phyloP scores from a whole-genome alignment of 306 rosid species.

The Castanea mollissima region DNA sequence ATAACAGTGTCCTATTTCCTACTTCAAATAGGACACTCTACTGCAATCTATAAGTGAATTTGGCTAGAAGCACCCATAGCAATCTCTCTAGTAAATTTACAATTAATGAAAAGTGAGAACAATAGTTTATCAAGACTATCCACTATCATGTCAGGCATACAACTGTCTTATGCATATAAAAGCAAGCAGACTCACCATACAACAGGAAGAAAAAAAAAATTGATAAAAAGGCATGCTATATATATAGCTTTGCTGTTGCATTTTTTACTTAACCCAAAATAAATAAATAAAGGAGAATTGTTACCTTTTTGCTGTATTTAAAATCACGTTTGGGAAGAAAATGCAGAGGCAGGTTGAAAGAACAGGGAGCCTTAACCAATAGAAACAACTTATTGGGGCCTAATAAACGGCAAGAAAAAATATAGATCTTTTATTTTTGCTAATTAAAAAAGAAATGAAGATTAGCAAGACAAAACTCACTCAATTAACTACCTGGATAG shows the following conservation, averaged over 20 bases:
- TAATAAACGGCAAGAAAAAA: constrained; percentile 21
- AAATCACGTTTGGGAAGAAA: constrained; percentile 93
- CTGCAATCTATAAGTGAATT: neutral
- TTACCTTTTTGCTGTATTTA: constrained; percentile 70
- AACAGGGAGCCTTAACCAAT: constrained; percentile 77
- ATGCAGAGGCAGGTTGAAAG: constrained; percentile 70
- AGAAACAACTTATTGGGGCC: constrained; percentile 76
- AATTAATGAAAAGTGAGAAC: neutral
- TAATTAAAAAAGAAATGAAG: constrained; percentile 1
- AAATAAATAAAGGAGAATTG: neutral
- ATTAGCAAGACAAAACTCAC: constrained; percentile 10
- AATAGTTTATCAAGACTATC: neutral
- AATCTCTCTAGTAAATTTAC: neutral
- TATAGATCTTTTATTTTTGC: constrained; percentile 1
- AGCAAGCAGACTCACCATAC: constrained; percentile 1
- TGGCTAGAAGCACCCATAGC: neutral
- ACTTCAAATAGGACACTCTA: neutral
- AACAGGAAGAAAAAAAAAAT: neutral
- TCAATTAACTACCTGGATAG: constrained; percentile 57
- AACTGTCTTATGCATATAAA: constrained; percentile 5
- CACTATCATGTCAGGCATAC: neutral
- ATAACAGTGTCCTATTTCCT: neutral
- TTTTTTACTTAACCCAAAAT: neutral
- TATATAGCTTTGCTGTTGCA: neutral
- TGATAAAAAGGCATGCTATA: neutral